phyloP scores from a whole-genome alignment of 2,329 filamentous ascomycete species.

The Calonectria hongkongensis region DNA sequence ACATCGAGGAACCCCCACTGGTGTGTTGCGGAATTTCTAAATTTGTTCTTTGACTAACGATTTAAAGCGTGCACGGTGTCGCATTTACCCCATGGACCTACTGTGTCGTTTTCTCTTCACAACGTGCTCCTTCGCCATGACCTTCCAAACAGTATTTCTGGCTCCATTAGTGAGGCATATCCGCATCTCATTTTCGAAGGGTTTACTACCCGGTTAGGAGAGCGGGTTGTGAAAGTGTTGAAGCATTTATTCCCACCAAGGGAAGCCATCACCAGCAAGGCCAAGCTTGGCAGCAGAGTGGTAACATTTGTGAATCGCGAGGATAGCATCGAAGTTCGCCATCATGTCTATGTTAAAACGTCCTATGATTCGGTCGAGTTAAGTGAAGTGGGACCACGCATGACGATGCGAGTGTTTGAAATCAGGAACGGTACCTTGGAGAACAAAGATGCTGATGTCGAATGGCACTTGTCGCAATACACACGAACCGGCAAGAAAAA shows the following conservation, averaged over 20 bases:
- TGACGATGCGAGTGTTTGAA: conserved; percentile 98
- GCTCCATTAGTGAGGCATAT: conserved; percentile 88
- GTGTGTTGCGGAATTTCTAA: too few species aligned
- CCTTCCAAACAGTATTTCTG: conserved; percentile 84
- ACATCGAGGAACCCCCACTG: conserved; percentile 93
- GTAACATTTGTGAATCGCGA: conserved; percentile 97
- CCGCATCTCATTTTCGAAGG: conserved; percentile 97
- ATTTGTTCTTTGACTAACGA: too few species aligned
- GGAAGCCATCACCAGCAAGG: conserved; percentile 81
- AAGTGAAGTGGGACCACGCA: conserved; percentile 91
- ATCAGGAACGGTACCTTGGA: conserved; percentile 94
- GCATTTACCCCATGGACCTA: conserved; percentile 92
- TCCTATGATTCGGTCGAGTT: conserved; percentile 92
- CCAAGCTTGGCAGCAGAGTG: conserved; percentile 89
- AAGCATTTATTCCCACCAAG: conserved; percentile 96
- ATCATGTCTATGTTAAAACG: conserved; percentile 91
- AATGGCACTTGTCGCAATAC: conserved; percentile 98
- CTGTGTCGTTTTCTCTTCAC: conserved; percentile 86
- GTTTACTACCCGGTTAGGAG: conserved; percentile 87
- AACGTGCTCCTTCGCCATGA: conserved; percentile 96
- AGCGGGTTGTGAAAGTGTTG: conserved; percentile 89
- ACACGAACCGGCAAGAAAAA: conserved; percentile 96
- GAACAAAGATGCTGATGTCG: conserved; percentile 95
- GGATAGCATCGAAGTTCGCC: conserved; percentile 91
- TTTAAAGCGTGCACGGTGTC: conserved; percentile 71